Evolutionary conservation across 1,284 basidiomycete species (phyloP).

Genomic region (Austroboletus novae-zelandiae): DNA sequence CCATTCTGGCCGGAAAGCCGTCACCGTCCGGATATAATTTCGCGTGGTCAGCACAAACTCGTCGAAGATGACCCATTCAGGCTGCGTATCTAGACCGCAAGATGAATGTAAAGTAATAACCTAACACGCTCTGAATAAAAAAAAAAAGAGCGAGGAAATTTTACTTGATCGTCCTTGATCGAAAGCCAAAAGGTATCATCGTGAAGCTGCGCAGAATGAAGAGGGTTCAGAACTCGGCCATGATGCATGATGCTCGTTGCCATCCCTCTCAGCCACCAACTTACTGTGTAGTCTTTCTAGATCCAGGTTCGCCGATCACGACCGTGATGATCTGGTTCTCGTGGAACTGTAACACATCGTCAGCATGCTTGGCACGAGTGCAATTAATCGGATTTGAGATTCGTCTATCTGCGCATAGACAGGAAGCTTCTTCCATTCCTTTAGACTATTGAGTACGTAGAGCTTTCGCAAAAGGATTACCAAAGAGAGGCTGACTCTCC

Average conservation of each 20-base stretch:
- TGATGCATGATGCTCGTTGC: too few relatives aligned
- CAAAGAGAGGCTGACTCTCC: too few relatives aligned
- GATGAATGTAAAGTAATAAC: constrained; percentile 93
- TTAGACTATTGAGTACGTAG: constrained; percentile 72
- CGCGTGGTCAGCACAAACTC: constrained; percentile 94
- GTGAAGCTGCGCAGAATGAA: too few relatives aligned
- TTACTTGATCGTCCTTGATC: too few relatives aligned
- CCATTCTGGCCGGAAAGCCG: constrained; percentile 90
- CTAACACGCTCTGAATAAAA: too few relatives aligned
- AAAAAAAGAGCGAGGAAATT: too few relatives aligned
- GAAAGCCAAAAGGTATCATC: too few relatives aligned
- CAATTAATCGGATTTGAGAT: constrained; percentile 51
- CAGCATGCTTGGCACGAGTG: constrained; percentile 15
- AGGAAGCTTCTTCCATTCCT: constrained; percentile 83
- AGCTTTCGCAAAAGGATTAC: constrained; percentile 91
- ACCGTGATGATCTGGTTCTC: constrained; percentile 91
- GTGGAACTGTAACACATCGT: constrained; percentile 55
- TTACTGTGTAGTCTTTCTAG: constrained; percentile 97
- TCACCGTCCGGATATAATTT: constrained; percentile 89
- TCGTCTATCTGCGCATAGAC: constrained; percentile 93
- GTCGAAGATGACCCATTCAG: constrained; percentile 98
- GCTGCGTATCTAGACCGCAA: constrained; percentile 88
- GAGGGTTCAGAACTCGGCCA: too few relatives aligned
- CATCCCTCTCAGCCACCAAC: constrained; percentile 24
- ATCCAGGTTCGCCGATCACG: constrained; percentile 89